Evolutionary conservation across 306 rosid genomes (phyloP).

Genomic region (Sicyos edulis): DNA sequence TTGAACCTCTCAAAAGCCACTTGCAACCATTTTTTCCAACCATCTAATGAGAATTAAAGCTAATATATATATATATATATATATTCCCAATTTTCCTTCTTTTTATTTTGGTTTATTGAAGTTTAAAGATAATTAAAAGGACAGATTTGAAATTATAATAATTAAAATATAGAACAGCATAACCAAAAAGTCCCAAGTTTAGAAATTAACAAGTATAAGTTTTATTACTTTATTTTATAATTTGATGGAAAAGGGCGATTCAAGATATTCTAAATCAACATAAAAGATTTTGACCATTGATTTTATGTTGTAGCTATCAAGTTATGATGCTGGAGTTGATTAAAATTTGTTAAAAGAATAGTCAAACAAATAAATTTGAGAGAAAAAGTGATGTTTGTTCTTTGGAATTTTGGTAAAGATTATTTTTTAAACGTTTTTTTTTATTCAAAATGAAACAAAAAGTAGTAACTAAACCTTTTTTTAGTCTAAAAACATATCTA

Average conservation of each 20-base stretch:
- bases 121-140: not conserved
- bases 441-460: not conserved
- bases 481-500: too few relatives aligned
- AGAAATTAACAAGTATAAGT: not conserved
- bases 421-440: not conserved
- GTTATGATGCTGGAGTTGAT: not conserved
- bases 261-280: not conserved
- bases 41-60: constrained; percentile 14
- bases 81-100: not conserved
- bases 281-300: not conserved
- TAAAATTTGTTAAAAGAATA: not conserved
- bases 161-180: not conserved
- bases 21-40: constrained; percentile 15
- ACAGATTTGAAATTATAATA: not conserved
- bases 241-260: not conserved
- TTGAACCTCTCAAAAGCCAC: constrained; percentile 3
- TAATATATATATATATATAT: not conserved
- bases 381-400: not conserved
- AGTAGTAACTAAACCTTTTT: not conserved
- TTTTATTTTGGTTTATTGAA: not conserved
- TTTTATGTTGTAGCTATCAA: not conserved
- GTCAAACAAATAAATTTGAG: not conserved
- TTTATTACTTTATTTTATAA: not conserved
- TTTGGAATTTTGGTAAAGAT: constrained; percentile 1
- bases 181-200: not conserved